Evolutionary conservation across 1,284 basidiomycete species (phyloP), one percentile per base, ranked within the genome.

Genomic region (Farysia itapuensis): DNA sequence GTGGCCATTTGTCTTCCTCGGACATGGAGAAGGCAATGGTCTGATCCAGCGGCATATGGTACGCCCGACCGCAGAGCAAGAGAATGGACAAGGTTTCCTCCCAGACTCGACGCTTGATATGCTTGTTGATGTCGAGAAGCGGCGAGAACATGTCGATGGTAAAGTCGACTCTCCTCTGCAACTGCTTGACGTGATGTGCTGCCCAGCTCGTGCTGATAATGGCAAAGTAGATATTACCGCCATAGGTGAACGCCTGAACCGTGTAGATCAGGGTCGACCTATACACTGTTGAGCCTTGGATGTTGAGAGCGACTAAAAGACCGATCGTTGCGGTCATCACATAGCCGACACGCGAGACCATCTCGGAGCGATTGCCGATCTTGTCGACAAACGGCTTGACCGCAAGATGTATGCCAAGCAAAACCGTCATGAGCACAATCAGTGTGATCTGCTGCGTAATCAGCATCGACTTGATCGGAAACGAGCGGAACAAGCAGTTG

Each of bases 141-240:
- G 86, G 86, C n/a, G 86, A 88, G 70, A 89, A 89, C 39, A 89
- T 81, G 72, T 89, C 87, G 56, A 89, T 83, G 72, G 86, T 86
- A 74, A 88, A 89, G 75, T 89, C 87, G 30, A 89, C 81, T 18
- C 87, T 81, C 24, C 81, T 80, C 16, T 84, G 81, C 24, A 84
- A 67, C 30, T 81, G 84, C 85, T 72, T 61, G 36, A 72, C 50
- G 18, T 57, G 22, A 12, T 68, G 47, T 22, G 68, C 65, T n/a
- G 44, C 64, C 19, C 48, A 56, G 23, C 36, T 58, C 16, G 48
- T 57, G 35, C 59, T 44, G 26, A 64, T 56, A 21, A 70, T 4
- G 16, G 54, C 36, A 65, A 75, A 69, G 60, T 70, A 74, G 38
- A 67, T 60, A 54, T 70, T 70, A 43, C 52, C 49, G 1, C 51